Evolutionary conservation across 371 early-diverging fungal genomes (phyloP).

Genomic region (Mucor racemosus): DNA sequence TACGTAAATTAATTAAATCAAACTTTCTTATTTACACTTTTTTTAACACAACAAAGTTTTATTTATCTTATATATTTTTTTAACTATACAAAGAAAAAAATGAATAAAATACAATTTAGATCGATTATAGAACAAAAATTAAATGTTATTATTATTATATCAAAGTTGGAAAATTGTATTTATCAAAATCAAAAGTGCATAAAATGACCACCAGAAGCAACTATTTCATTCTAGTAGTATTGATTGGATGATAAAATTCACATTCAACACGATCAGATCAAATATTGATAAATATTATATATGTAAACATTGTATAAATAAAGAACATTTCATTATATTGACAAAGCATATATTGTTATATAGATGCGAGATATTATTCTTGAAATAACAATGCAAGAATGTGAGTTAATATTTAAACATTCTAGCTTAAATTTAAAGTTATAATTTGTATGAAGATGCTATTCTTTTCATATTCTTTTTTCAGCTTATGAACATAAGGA

Average conservation of each 20-base stretch:
- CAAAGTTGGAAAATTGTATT: neutral
- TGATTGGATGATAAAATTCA: too few species aligned
- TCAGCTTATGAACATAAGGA: neutral
- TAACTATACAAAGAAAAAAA: neutral
- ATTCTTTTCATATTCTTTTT: neutral
- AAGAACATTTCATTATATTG: too few species aligned
- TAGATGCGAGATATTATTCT: too few species aligned
- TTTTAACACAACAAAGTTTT: neutral
- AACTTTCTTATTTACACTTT: slow-evolving; percentile 2
- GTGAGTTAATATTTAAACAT: neutral
- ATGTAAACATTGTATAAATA: too few species aligned
- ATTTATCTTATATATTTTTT: neutral
- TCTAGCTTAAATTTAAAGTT: slow-evolving; percentile 2
- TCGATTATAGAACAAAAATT: slow-evolving; percentile 4
- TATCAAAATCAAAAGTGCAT: too few species aligned
- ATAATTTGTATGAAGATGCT: neutral
- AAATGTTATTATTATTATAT: neutral
- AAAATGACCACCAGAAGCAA: too few species aligned
- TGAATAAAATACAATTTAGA: slow-evolving; percentile 10
- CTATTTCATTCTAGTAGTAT: too few species aligned
- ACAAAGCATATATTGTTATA: too few species aligned
- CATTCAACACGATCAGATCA: too few species aligned
- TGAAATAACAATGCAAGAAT: neutral
- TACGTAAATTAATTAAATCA: slow-evolving; percentile 7
- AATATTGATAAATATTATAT: too few species aligned